A percentile compares a stretch with the other conserved stretches of the same genome.
These are phyloP conservation scores for Periconia sp. DNA, from an alignment of 2,329 filamentous ascomycete species.

Conservation along the genomic window DNA sequence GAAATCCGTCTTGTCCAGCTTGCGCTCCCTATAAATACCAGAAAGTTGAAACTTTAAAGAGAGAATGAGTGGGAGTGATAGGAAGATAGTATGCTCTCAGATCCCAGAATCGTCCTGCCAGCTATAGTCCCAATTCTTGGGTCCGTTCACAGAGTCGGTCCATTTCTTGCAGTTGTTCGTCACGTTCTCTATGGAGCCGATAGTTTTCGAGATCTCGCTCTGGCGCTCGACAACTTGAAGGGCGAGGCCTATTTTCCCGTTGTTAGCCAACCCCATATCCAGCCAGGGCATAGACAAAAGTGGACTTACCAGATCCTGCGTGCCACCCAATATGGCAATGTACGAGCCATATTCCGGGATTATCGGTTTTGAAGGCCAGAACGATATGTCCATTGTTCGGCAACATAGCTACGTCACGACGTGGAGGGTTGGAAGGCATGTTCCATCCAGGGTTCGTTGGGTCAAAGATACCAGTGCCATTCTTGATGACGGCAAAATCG, in stretches of 20 bases:
- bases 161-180: constrained; percentile 17
- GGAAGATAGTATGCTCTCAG: constrained; percentile 1
- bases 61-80: neutral
- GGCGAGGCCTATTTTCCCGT: constrained; percentile 39
- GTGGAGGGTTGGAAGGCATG: constrained; percentile 21
- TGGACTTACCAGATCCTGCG: constrained; percentile 22
- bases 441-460: constrained; percentile 11
- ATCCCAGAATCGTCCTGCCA: constrained; percentile 29
- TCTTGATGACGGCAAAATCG: constrained; percentile 35
- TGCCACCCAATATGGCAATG: constrained; percentile 39
- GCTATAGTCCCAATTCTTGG: constrained; percentile 5
- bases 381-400: constrained; percentile 42
- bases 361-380: constrained; percentile 31
- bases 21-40: too few relatives aligned
- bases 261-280: neutral
- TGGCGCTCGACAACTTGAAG: constrained; percentile 57
- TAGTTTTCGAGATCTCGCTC: constrained; percentile 16
- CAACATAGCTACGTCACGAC: constrained; percentile 28
- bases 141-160: constrained; percentile 9
- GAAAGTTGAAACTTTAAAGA: neutral
- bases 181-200: constrained; percentile 10
- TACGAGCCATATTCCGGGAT: constrained; percentile 45
- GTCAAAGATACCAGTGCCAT: constrained; percentile 25
- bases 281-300: neutral
- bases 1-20: too few relatives aligned